Evolutionary conservation across 352 stramenopile species (phyloP).

Genomic region (Globisporangium orthogonon): DNA sequence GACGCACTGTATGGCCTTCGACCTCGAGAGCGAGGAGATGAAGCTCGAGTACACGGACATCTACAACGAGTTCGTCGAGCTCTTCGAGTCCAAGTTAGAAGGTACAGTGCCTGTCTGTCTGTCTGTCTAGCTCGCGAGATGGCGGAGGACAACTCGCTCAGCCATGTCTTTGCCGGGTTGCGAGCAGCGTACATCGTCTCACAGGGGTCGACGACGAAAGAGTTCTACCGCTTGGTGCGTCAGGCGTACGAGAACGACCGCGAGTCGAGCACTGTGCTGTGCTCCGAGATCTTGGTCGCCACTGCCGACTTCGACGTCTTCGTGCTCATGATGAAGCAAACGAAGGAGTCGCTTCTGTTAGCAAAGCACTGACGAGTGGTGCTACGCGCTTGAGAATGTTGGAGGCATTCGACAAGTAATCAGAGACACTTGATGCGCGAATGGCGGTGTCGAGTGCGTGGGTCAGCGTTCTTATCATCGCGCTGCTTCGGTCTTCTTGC

Average conservation of each 20-base stretch:
- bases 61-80: conserved; percentile 67
- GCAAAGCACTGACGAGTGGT: conserved; percentile 25
- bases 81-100: conserved; percentile 79
- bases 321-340: conserved; percentile 81
- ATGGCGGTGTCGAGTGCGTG: no score
- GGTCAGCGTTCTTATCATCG: conserved; percentile 10
- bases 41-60: conserved; percentile 83
- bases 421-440: no score
- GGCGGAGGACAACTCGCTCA: no score
- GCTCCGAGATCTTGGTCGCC: conserved; percentile 71
- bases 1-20: conserved; percentile 50
- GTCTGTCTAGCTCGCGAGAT: background rate
- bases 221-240: conserved; percentile 64
- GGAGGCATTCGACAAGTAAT: no score
- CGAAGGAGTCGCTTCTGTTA: conserved; percentile 55
- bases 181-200: conserved; percentile 47
- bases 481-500: conserved; percentile 54
- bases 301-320: conserved; percentile 80
- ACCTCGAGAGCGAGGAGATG: conserved; percentile 72
- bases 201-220: conserved; percentile 44
- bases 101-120: conserved; percentile 17
- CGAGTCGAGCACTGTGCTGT: conserved; percentile 56
- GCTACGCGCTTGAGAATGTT: no score
- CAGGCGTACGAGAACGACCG: conserved; percentile 48
- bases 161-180: no score